Percentiles rank a stretch among this genome's conserved stretches.
Conservation (phyloP, 2,329 filamentous ascomycete species). For the Ceratocystis cacaofunesta region DNA sequence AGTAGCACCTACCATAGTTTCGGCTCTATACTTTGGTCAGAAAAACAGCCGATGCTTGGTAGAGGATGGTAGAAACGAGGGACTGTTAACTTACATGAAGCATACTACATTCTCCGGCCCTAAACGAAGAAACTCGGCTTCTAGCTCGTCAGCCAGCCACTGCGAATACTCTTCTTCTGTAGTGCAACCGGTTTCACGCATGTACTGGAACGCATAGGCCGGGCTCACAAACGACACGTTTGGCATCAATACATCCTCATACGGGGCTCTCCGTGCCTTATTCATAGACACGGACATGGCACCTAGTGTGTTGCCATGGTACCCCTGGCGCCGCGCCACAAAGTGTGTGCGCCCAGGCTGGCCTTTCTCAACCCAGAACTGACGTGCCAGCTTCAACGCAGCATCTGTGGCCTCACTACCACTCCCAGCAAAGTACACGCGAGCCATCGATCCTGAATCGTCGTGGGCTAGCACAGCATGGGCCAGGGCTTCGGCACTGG, state of each 20-base stretch:
- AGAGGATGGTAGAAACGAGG: background rate
- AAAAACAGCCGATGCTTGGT: background rate
- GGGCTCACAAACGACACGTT: slow-evolving; percentile 6
- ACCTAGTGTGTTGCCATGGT: slow-evolving; percentile 37
- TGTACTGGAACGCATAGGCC: slow-evolving; percentile 18
- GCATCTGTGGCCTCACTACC: slow-evolving; percentile 30
- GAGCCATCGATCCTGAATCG: slow-evolving; percentile 19
- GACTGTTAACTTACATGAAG: slow-evolving; percentile 1
- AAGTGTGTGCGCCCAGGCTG: slow-evolving; percentile 26
- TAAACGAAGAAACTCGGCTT: slow-evolving; percentile 32
- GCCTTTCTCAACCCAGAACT: slow-evolving; percentile 31
- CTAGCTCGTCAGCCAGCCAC: slow-evolving; percentile 30
- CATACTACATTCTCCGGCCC: slow-evolving; percentile 31
- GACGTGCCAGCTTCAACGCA: slow-evolving; percentile 33
- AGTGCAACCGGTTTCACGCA: slow-evolving; percentile 22
- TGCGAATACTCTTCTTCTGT: slow-evolving; percentile 28
- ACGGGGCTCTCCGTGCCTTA: slow-evolving; percentile 21
- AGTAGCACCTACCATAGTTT: slow-evolving; percentile 5
- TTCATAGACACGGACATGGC: slow-evolving; percentile 28
- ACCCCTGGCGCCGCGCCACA: slow-evolving; percentile 31
- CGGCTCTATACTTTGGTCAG: slow-evolving; percentile 29
- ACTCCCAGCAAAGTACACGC: slow-evolving; percentile 14
- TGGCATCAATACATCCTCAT: slow-evolving; percentile 21
- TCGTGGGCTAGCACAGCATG: slow-evolving; percentile 20
- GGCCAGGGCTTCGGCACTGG: slow-evolving; percentile 23